Evolutionary conservation across 495 filamentous ascomycete genomes (phyloP), one percentile per base, ranked within the genome.

Genomic region (Aspergillus panamensis): DNA sequence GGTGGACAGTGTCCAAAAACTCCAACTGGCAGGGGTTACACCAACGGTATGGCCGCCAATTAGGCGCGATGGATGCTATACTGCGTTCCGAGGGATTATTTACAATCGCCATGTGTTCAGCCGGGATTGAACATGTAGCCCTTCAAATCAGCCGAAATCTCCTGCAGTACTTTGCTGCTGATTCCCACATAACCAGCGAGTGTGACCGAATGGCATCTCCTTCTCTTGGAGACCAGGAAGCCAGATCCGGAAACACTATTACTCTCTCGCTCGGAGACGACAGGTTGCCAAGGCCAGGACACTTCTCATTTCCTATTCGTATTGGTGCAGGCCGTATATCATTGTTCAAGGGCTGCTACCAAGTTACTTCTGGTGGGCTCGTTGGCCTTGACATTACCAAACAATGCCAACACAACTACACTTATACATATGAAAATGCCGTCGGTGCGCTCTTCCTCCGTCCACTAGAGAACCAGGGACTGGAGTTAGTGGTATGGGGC

Each of bases 401-500:
- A 20, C 8, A 55, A 37, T 57, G 52, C 10, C 31, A 45, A 45
- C 9, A 20, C 29, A 19, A 43, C 2, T 55, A 51, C 45, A 37
- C 39, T 20, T 71, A 71, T 51, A 42, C 58, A 16, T 58, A 70
- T 25, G 68, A 73, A 30, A 58, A 58, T 13, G 73, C 72, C 3
- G 68, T 82, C 32, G 77, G 72, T 21, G 73, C 79, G 10, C 67
- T 81, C 29, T 84, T 77, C 50, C 66, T 85, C 7, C 67, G 77
- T 6, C 80, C 81, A 1, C 40, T 77, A 16, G 59, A 67, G 9
- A 65, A 69, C 39, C 74, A 76, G 54, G 62, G 72, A 56, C 68
- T 85, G 45, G 82, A 81, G 60, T 64, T 86, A 12, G 75, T 84
- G 8, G 62, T 86, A 25, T 86, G 81, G 83, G 83, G 80, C 1